Conservation (phyloP, 2,329 filamentous ascomycete genomes). For the Neofusicoccum cordaticola region DNA sequence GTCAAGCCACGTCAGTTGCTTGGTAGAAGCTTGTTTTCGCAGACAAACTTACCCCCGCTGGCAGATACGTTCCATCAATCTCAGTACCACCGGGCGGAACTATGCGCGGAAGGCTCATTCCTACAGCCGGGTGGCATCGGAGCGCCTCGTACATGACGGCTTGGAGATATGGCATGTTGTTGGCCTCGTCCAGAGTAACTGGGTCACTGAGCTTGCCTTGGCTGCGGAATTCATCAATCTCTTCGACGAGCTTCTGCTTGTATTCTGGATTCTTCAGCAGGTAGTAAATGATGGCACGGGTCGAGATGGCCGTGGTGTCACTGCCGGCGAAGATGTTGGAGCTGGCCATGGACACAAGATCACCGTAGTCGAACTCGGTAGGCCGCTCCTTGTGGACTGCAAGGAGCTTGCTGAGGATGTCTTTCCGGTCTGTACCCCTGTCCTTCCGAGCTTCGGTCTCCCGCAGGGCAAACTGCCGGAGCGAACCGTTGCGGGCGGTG, state of each 20-base stretch:
- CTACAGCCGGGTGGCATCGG: conserved; percentile 43
- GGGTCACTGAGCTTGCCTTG: conserved; percentile 21
- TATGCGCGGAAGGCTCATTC: conserved; percentile 39
- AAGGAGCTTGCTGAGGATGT: conserved; percentile 39
- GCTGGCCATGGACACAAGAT: conserved; percentile 37
- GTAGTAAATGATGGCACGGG: conserved; percentile 26
- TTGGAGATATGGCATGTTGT: conserved; percentile 41
- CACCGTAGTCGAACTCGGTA: conserved; percentile 34
- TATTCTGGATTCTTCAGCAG: conserved; percentile 23
- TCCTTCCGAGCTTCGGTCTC: conserved; percentile 30
- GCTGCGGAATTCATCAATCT: conserved; percentile 22
- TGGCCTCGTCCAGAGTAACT: conserved; percentile 21
- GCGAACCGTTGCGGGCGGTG: conserved; percentile 31
- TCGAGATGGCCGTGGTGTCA: conserved; percentile 45
- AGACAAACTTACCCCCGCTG: neutral
- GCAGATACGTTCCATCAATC: conserved; percentile 29
- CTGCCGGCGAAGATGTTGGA: conserved; percentile 42
- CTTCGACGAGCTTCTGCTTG: conserved; percentile 23
- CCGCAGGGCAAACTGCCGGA: conserved; percentile 31
- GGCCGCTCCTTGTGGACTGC: conserved; percentile 37
- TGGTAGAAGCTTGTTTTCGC: neutral
- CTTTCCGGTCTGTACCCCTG: conserved; percentile 32
- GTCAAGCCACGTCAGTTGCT: neutral
- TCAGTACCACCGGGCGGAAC: conserved; percentile 37
- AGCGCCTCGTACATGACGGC: conserved; percentile 46